These are phyloP conservation scores for Plasmodium falciparum DNA, from an alignment of 169 alveolate genomes.

Conservation along the genomic window DNA sequence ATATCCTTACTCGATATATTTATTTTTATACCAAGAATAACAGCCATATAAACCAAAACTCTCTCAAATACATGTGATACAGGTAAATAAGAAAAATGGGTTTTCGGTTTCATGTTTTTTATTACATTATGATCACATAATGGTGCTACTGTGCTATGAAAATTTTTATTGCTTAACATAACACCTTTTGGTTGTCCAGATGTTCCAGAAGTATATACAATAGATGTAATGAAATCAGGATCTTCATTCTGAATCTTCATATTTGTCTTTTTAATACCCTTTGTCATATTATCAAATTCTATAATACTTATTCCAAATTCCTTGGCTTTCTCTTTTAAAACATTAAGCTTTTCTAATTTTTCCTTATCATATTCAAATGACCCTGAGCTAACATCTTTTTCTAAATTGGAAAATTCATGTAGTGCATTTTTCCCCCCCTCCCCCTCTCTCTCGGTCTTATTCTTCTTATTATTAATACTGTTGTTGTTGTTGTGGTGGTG, in stretches of 20 bases:
- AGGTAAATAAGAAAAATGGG: constrained; percentile 94
- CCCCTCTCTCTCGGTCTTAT: neutral
- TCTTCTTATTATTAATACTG: neutral
- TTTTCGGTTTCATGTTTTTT: neutral
- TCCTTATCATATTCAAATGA: neutral
- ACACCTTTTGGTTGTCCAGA: constrained; percentile 99
- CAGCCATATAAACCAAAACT: constrained; percentile 75
- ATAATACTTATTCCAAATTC: neutral
- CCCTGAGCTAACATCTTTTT: too few relatives aligned
- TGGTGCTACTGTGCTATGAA: constrained; percentile 26
- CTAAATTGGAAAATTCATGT: neutral
- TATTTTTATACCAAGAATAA: constrained; percentile 17
- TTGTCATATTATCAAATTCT: neutral
- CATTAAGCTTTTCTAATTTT: neutral
- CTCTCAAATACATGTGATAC: constrained; percentile 97
- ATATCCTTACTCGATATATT: constrained; percentile 50
- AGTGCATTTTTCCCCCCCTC: neutral
- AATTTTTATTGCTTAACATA: constrained; percentile 89
- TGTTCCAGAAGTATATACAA: constrained; percentile 98
- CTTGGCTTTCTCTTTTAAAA: neutral
- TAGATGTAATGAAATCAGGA: constrained; percentile 89
- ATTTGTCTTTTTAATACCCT: neutral
- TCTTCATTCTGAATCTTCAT: neutral
- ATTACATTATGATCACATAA: neutral
- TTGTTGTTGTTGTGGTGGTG: neutral